Evolutionary conservation across 2,329 filamentous ascomycete genomes (phyloP).

Genomic region (Diaporthe citriasiana): DNA sequence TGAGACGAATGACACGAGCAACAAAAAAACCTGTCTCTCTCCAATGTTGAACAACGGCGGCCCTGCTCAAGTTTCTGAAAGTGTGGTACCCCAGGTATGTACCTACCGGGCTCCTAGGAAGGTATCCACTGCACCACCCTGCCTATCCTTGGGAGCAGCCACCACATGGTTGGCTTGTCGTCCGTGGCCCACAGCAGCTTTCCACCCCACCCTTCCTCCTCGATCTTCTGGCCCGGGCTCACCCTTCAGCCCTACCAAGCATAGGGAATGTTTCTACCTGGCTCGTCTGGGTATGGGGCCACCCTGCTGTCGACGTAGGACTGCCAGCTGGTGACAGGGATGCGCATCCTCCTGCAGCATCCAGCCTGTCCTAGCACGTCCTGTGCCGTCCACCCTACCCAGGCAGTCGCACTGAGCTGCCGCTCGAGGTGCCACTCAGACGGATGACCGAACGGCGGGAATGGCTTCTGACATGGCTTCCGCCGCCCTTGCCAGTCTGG

Average conservation of each 20-base stretch:
- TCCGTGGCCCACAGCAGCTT: background rate
- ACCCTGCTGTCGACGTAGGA: conserved; percentile 30
- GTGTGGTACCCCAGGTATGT: background rate
- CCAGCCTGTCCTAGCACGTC: conserved; percentile 20
- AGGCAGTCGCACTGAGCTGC: conserved; percentile 39
- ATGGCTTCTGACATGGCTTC: conserved; percentile 35
- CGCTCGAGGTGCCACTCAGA: conserved; percentile 14
- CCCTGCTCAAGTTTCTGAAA: background rate
- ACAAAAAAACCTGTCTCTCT: background rate
- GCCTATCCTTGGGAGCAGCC: background rate
- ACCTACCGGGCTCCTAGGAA: conserved; percentile 2
- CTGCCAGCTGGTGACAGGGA: conserved; percentile 35
- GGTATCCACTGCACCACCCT: background rate
- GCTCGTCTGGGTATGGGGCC: background rate
- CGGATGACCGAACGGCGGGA: background rate
- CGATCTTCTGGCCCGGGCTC: background rate
- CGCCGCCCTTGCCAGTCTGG: conserved; percentile 32
- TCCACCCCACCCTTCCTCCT: conserved; percentile 22
- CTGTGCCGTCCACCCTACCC: conserved; percentile 21
- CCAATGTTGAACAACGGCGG: background rate
- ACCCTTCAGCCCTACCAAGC: conserved; percentile 34
- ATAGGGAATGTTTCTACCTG: conserved; percentile 14
- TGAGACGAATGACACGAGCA: background rate
- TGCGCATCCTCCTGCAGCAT: conserved; percentile 3
- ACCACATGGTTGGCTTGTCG: conserved; percentile 14